Evolutionary conservation across 2,329 filamentous ascomycete genomes (phyloP), one percentile per base, ranked within the genome.

Genomic region (Fusarium ramigenum): DNA sequence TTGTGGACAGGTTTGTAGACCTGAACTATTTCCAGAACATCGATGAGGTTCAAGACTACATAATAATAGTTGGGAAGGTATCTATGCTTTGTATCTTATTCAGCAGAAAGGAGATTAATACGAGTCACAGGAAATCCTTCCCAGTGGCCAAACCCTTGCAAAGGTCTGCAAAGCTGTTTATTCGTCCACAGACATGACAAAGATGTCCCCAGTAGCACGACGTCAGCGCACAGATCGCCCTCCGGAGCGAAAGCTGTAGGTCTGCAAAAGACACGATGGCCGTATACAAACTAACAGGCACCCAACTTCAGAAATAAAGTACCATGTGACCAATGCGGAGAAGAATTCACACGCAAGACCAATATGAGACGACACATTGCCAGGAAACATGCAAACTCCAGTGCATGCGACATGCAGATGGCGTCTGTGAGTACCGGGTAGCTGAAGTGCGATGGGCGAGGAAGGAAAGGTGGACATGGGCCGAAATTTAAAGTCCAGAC

Each of bases 221-320:
- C 28, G 9, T 16, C 53, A 15, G 7, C 9, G 1, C 6, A 2
- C 16, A 23, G 4, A 2, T 2, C 15, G 19, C 5, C 2, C 15
- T 7, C 16, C 0, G 12, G n/a, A 43, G 1, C 28, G 8, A 0
- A 37, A 12, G 0, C 1, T 12, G 61, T 63, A 9, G 18, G 61
- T 39, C 4, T 18, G 10, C 2, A 1, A 28, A 19, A 2, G 0
- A 16, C 8, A 0, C 11, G 32, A 21, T 5, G 14, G 9, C 11
- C 10, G 7, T 23, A 9, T 1, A 11, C 23, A 28, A 54, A 19
- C 3, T 19, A 5, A 28, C 28, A 32, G 25, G 25, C 1, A 5
- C 0, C 1, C 1, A 9, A 0, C 5, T 44, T 16, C 12, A 61
- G 60, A 1, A 18, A 52, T 0, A 32, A 25, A 0, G 2, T 50